phyloP scores from a whole-genome alignment of 257 asterid genomes.

The Nicotiana knightiana region DNA sequence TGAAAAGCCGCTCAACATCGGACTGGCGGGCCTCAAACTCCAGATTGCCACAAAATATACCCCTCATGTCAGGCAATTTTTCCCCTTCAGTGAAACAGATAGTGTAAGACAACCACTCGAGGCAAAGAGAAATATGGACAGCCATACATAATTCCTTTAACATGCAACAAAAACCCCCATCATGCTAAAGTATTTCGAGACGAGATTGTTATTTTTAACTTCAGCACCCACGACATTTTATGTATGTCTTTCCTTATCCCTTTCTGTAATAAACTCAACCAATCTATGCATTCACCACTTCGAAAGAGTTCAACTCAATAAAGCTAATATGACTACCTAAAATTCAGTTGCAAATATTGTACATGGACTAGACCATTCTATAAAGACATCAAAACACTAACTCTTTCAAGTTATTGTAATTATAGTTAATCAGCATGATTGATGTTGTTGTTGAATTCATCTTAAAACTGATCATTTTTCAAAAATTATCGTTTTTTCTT shows the following conservation, averaged over 20 bases:
- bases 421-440: neutral
- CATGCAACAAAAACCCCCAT: neutral
- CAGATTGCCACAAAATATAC: constrained; percentile 84
- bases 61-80: constrained; percentile 45
- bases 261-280: neutral
- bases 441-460: neutral
- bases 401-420: neutral
- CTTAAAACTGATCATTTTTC: neutral
- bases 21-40: constrained; percentile 85
- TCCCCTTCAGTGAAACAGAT: constrained; percentile 20
- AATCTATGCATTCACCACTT: neutral
- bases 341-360: neutral
- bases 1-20: constrained; percentile 79
- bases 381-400: neutral
- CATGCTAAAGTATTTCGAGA: neutral
- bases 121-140: neutral
- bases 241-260: neutral
- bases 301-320: neutral
- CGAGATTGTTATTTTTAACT: neutral
- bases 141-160: neutral
- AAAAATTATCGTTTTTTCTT: too few species aligned
- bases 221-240: neutral
- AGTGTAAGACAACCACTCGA: neutral
- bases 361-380: neutral
- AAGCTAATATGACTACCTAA: neutral